phyloP scores from a whole-genome alignment of 352 stramenopile species.

The Elongisporangium anandrum region DNA sequence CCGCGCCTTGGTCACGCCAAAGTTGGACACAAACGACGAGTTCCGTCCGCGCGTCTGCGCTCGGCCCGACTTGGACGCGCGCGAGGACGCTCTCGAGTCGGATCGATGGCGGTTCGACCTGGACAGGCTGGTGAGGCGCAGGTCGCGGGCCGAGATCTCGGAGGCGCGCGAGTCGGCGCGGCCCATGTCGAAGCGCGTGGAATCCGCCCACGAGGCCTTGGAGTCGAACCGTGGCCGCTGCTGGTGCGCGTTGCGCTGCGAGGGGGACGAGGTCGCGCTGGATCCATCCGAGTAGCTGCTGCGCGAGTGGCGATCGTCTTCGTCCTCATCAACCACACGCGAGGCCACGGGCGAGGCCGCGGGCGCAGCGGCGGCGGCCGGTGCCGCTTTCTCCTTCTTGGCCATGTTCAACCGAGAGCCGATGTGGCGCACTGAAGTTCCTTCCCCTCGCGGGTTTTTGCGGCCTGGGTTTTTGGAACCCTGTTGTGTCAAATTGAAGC shows the following conservation, averaged over 20 bases:
- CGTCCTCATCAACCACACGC: constrained; percentile 3
- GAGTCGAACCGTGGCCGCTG: constrained; percentile 77
- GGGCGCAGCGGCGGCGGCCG: not conserved
- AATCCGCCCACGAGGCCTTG: constrained; percentile 80
- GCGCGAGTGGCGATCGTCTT: not conserved
- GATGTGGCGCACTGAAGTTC: not conserved
- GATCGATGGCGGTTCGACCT: constrained; percentile 40
- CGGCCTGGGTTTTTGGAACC: not conserved
- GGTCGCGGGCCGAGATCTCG: constrained; percentile 59
- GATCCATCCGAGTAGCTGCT: constrained; percentile 55
- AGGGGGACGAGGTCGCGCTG: constrained; percentile 50
- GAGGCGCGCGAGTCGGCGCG: constrained; percentile 76
- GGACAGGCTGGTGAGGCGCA: constrained; percentile 57
- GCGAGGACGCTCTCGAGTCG: constrained; percentile 61
- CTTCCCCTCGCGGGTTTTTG: not conserved
- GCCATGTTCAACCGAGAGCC: not conserved
- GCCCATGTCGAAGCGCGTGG: constrained; percentile 83
- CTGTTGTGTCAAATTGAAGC: not conserved
- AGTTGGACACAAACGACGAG: constrained; percentile 78
- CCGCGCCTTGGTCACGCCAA: constrained; percentile 56
- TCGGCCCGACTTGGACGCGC: constrained; percentile 42
- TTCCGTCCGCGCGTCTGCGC: constrained; percentile 33
- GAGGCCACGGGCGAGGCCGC: not conserved
- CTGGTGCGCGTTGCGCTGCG: constrained; percentile 23
- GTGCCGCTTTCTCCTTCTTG: not conserved